Evolutionary conservation across 805 yeast genomes (phyloP).

Genomic region (Zygoascus ofunaensis): DNA sequence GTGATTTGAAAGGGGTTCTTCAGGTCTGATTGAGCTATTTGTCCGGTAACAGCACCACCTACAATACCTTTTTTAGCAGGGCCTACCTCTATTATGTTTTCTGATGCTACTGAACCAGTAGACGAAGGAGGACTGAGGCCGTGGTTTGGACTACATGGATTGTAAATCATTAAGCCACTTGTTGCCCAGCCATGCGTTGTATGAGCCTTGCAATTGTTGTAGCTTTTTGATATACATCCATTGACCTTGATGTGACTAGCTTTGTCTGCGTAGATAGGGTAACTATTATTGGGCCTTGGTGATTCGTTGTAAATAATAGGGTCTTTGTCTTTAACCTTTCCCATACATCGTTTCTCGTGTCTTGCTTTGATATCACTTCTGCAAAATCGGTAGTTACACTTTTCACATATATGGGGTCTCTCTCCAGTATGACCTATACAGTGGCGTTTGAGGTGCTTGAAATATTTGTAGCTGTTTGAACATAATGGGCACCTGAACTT

Average conservation of each 20-base stretch:
- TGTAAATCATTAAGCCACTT: neutral
- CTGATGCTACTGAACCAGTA: neutral
- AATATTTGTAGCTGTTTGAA: conserved; percentile 25
- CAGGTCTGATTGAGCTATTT: neutral
- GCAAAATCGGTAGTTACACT: conserved; percentile 37
- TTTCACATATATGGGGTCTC: conserved; percentile 69
- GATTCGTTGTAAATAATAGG: no score
- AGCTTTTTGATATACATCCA: no score
- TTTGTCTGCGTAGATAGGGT: no score
- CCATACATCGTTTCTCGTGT: conserved; percentile 16
- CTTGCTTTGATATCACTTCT: conserved; percentile 19
- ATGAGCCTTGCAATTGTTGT: no score
- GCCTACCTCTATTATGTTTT: neutral
- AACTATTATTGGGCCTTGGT: no score
- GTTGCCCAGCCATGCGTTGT: no score
- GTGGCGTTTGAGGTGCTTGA: conserved; percentile 77
- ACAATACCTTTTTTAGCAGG: neutral
- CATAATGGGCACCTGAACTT: conserved; percentile 16
- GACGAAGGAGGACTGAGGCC: neutral
- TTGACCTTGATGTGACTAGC: no score
- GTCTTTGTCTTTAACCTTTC: conserved; percentile 7
- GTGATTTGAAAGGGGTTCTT: neutral
- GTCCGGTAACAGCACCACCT: no score
- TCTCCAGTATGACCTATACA: conserved; percentile 78
- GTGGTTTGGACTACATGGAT: neutral